These are phyloP conservation scores for Botrytis elliptica DNA, from an alignment of 2,329 filamentous ascomycete genomes.

Conservation along the genomic window DNA sequence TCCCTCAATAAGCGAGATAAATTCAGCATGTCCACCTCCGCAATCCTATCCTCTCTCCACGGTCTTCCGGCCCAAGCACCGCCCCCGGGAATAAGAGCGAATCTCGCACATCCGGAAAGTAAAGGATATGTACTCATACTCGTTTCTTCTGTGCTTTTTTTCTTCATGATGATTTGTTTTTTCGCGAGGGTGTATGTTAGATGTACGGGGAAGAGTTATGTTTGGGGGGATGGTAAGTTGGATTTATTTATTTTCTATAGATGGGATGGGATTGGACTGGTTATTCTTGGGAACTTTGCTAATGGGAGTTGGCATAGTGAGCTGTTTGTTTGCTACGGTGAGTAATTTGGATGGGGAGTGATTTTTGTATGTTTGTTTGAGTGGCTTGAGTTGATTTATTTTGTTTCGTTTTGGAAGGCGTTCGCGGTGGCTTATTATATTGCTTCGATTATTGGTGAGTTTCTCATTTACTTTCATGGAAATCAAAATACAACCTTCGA, in stretches of 20 bases:
- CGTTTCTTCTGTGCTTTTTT: not conserved
- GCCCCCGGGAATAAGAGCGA: no score
- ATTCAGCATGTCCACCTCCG: not conserved
- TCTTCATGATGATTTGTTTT: not conserved
- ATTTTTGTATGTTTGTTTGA: not conserved
- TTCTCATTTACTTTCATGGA: fast-evolving
- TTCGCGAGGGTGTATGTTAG: not conserved
- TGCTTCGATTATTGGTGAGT: not conserved
- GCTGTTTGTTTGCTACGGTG: not conserved
- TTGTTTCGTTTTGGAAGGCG: not conserved
- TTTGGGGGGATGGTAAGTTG: not conserved
- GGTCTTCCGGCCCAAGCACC: not conserved
- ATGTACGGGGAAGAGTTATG: not conserved
- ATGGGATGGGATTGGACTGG: no score
- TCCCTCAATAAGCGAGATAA: not conserved
- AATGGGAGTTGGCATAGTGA: not conserved
- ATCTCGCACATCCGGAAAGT: not conserved
- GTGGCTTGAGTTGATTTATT: not conserved
- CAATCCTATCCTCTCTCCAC: not conserved
- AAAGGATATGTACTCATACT: not conserved
- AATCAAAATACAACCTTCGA: not conserved
- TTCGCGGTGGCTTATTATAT: not conserved
- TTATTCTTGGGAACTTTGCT: not conserved
- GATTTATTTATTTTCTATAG: no score
- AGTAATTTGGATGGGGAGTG: not conserved